These are phyloP conservation scores for Xylaria sp. DNA, from an alignment of 2,329 filamentous ascomycete genomes.

Conservation along the genomic window DNA sequence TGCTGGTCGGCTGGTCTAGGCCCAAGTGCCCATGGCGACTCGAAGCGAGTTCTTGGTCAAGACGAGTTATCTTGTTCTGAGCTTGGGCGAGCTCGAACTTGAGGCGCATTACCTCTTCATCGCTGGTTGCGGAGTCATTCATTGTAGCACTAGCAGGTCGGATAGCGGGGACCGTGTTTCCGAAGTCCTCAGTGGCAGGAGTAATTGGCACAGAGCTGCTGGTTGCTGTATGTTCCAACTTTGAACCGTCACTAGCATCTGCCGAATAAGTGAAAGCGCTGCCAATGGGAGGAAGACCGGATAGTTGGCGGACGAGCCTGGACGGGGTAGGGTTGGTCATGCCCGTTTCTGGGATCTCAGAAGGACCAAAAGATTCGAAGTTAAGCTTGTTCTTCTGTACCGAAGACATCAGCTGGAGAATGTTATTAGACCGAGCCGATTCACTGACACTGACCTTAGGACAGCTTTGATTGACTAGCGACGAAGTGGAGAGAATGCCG, in stretches of 20 bases:
- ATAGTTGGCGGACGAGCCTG: conserved; percentile 78
- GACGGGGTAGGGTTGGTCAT: conserved; percentile 79
- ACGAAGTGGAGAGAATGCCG: conserved; percentile 62
- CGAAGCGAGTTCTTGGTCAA: conserved; percentile 77
- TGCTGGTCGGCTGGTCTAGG: conserved; percentile 58
- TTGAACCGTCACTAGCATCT: conserved; percentile 51
- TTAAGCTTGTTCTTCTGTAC: conserved; percentile 46
- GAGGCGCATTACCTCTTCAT: conserved; percentile 73
- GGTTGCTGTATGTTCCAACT: conserved; percentile 61
- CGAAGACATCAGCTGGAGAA: conserved; percentile 14
- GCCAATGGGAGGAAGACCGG: conserved; percentile 68
- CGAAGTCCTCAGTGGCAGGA: conserved; percentile 67
- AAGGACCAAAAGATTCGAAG: conserved; percentile 53
- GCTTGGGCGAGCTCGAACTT: conserved; percentile 78
- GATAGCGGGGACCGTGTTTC: conserved; percentile 60
- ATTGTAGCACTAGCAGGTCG: conserved; percentile 63
- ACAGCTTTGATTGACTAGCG: conserved; percentile 64
- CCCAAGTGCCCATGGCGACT: conserved; percentile 70
- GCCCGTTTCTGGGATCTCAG: conserved; percentile 55
- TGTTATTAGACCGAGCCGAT: neutral
- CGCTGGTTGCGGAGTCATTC: conserved; percentile 54
- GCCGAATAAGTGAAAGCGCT: conserved; percentile 60
- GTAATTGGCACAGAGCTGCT: conserved; percentile 72
- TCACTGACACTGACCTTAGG: conserved; percentile 59
- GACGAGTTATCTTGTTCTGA: conserved; percentile 74